Conservation (phyloP, 148 eudicot species). For the Silene latifolia region DNA sequence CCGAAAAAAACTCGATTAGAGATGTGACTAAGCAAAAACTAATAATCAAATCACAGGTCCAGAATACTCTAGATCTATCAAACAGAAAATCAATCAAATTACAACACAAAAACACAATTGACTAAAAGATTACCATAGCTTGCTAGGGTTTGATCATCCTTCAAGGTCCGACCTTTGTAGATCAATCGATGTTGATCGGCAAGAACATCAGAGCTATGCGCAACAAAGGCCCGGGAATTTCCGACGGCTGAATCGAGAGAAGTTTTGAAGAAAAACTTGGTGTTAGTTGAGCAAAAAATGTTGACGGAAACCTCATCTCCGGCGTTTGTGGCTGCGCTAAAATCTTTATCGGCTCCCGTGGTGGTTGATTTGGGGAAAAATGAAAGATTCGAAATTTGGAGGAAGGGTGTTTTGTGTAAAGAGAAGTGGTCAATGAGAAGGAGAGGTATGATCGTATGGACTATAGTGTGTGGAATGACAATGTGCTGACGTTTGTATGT, state of each 20-base stretch:
- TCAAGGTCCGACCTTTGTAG: slow-evolving; percentile 77
- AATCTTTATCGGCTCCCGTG: slow-evolving; percentile 61
- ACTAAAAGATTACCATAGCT: slow-evolving; percentile 54
- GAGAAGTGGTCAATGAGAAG: too few relatives aligned
- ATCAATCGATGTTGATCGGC: slow-evolving; percentile 71
- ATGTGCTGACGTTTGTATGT: too few relatives aligned
- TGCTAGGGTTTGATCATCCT: slow-evolving; percentile 65
- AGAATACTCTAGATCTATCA: slow-evolving; percentile 8
- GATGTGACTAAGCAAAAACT: neutral
- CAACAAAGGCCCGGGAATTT: slow-evolving; percentile 52
- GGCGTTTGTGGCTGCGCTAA: slow-evolving; percentile 21
- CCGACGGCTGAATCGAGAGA: slow-evolving; percentile 53
- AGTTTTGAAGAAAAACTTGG: slow-evolving; percentile 62
- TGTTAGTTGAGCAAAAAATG: slow-evolving; percentile 73
- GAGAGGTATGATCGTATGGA: too few relatives aligned
- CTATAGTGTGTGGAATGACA: too few relatives aligned
- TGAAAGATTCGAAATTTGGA: slow-evolving; percentile 32
- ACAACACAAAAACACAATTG: slow-evolving; percentile 30
- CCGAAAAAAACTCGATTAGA: neutral
- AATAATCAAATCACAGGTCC: neutral
- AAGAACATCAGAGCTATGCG: slow-evolving; percentile 57
- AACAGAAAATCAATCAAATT: too few relatives aligned
- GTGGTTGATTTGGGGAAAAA: slow-evolving; percentile 16
- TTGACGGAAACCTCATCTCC: too few relatives aligned
- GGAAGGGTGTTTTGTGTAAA: too few relatives aligned